phyloP scores from a whole-genome alignment of 2,329 filamentous ascomycete genomes.

The Capronia americana region DNA sequence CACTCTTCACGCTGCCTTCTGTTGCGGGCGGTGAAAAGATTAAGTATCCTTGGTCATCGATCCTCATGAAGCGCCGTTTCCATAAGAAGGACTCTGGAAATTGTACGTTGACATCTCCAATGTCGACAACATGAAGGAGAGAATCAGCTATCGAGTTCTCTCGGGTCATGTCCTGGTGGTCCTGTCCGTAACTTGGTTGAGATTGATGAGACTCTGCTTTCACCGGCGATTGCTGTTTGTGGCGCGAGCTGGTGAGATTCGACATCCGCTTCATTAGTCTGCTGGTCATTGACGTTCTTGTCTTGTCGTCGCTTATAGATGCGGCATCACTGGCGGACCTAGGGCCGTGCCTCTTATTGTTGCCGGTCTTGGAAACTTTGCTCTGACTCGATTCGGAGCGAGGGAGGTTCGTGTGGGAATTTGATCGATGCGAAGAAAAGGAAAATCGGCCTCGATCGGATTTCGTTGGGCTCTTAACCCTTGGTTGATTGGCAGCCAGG shows the following conservation, averaged over 20 bases:
- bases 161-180: constrained; percentile 40
- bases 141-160: constrained; percentile 29
- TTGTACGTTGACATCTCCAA: constrained; percentile 94
- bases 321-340: constrained; percentile 46
- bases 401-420: constrained; percentile 43
- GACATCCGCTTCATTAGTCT: constrained; percentile 72
- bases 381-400: constrained; percentile 49
- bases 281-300: constrained; percentile 62
- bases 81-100: constrained; percentile 95
- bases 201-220: constrained; percentile 39
- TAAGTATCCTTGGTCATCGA: constrained; percentile 83
- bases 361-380: constrained; percentile 49
- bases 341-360: constrained; percentile 47
- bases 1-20: constrained; percentile 63
- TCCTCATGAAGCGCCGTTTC: constrained; percentile 88
- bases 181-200: constrained; percentile 46
- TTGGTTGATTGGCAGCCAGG: constrained; percentile 31
- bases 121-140: constrained; percentile 65
- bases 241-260: constrained; percentile 57
- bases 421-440: constrained; percentile 49
- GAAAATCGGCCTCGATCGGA: constrained; percentile 48
- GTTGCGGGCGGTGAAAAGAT: constrained; percentile 75
- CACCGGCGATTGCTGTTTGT: constrained; percentile 54
- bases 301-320: constrained; percentile 52
- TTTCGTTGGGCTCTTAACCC: constrained; percentile 36